phyloP scores from a whole-genome alignment of 2,329 filamentous ascomycete genomes.

The Fusarium xyrophilum region DNA sequence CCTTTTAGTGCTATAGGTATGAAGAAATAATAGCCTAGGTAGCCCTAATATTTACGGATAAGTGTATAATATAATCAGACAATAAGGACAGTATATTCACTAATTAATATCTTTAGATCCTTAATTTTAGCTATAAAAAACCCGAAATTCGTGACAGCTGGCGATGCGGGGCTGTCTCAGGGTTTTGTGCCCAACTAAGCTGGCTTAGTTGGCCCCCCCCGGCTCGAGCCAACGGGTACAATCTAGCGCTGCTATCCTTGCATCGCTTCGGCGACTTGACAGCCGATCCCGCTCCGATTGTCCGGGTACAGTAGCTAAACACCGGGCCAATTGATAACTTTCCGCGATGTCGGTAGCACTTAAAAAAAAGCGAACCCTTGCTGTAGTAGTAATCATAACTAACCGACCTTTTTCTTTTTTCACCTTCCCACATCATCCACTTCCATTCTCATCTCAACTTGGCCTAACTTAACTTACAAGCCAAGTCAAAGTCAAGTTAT shows the following conservation, averaged over 20 bases:
- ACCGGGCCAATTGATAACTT: slow-evolving; percentile 16
- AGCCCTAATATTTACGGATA: no score
- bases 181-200: no score
- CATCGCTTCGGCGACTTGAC: slow-evolving; percentile 9
- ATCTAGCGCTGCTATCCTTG: slow-evolving; percentile 25
- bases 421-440: slow-evolving; percentile 6
- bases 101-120: no score
- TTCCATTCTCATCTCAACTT: background rate
- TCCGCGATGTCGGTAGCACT: slow-evolving; percentile 7
- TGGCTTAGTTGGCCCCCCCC: no score
- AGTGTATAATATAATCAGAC: no score
- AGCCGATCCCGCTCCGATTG: slow-evolving; percentile 23
- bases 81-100: no score
- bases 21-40: no score
- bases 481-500: slow-evolving; percentile 4
- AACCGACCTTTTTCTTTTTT: slow-evolving; percentile 3
- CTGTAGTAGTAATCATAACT: slow-evolving; percentile 15
- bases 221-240: no score
- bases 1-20: no score
- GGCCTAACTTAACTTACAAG: background rate
- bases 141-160: no score
- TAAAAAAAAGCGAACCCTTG: slow-evolving; percentile 17
- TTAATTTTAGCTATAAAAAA: no score
- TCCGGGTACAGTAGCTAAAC: slow-evolving; percentile 25
- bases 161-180: no score